Evolutionary conservation across 768 basidiomycete genomes (phyloP), one percentile per base, ranked within the genome.

Genomic region (Symmetrospora coprosmae): DNA sequence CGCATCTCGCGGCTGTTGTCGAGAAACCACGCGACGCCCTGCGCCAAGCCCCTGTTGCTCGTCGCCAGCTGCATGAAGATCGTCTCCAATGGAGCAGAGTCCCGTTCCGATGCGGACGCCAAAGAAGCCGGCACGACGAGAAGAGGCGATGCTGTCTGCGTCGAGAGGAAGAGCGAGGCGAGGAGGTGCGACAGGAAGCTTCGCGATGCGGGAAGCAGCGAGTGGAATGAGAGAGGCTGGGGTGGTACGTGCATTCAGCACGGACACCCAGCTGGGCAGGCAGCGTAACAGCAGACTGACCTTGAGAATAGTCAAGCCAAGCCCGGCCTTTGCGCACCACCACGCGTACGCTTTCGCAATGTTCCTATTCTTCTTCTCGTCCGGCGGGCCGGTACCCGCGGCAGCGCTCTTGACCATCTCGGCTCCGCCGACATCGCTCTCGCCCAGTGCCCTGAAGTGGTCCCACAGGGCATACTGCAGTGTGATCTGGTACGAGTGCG

Each of bases 401-500:
- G 75, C 78, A 21, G 76, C 73, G 17, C 74, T 73, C 70, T 85
- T 86, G 67, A 86, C 76, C 37, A 87, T 74, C 69, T 84, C 85
- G 0, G 78, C 79, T 6, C 88, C 87, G 1, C 88, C 87, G 34
- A 90, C 86, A 30, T 74, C 79, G 9, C 76, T 79, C 72, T 94
- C 88, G 13, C 89, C 92, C 41, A 97, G 75, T 62, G 87, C 87
- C 8, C 92, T 84, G 28, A 97, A 74, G 70, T 97, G 91, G 71
- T 99, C 94, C 94, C 94, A 99, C 5, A 97, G 74, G 66, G 83
- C 87, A 71, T 87, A 97, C 69, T 96, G 94, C 21, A 96, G 75
- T 1, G 94, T 96, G 66, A 96, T 84, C 68, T 81, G 86, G 76
- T 89, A 83, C 4, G 84, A 80, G 70, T 92, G 88, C 0, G 88